Conservation (phyloP, 1,284 basidiomycete genomes). For the Naganishia albida region DNA sequence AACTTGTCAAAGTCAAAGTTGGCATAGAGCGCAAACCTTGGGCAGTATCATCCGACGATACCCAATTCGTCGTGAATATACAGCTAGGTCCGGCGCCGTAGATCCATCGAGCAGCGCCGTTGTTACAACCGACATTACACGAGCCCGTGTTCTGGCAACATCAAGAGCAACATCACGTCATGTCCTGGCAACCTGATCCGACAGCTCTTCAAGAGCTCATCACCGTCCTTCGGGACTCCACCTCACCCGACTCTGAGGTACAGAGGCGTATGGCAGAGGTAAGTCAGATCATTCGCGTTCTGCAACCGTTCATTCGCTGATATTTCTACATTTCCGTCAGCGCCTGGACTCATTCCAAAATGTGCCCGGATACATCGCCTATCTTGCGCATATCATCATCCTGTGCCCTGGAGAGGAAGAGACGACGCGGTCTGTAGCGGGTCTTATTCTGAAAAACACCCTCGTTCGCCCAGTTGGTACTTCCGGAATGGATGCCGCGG, state of each 20-base stretch:
- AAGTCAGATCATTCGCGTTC: constrained; percentile 31
- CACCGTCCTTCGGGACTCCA: constrained; percentile 54
- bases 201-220: constrained; percentile 53
- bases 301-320: neutral
- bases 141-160: neutral
- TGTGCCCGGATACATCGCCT: constrained; percentile 91
- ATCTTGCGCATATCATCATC: constrained; percentile 91
- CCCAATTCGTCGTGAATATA: neutral
- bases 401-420: constrained; percentile 68
- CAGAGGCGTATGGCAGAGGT: constrained; percentile 55
- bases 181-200: constrained; percentile 53
- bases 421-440: constrained; percentile 90
- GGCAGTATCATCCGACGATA: neutral
- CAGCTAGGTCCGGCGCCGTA: too few species aligned
- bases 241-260: constrained; percentile 51
- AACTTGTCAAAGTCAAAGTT: neutral
- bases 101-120: neutral
- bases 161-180: constrained; percentile 30
- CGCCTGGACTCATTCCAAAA: constrained; percentile 40
- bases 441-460: constrained; percentile 96
- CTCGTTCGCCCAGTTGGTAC: constrained; percentile 41
- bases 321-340: neutral
- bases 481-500: constrained; percentile 45
- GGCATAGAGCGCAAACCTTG: neutral
- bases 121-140: neutral